Evolutionary conservation across 257 asterid species (phyloP).

Genomic region (Leptodermis oblonga): DNA sequence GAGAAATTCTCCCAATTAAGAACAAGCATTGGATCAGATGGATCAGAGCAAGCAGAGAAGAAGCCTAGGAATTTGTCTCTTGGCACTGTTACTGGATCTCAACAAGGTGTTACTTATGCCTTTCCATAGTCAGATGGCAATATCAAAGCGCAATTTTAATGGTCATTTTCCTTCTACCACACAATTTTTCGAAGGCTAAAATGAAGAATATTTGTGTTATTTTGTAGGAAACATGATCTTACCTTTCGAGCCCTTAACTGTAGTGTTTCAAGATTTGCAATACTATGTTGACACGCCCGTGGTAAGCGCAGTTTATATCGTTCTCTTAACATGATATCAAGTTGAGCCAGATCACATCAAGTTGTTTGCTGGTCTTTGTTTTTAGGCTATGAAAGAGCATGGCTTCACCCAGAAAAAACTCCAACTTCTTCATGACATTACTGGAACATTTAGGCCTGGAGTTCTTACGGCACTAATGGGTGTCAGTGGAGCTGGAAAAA

Average conservation of each 20-base stretch:
- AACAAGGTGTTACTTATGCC: slow-evolving; percentile 21
- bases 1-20: slow-evolving; percentile 32
- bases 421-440: slow-evolving; percentile 44
- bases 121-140: background rate
- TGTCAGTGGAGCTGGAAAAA: slow-evolving; percentile 65
- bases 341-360: background rate
- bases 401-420: slow-evolving; percentile 44
- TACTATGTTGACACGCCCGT: slow-evolving; percentile 46
- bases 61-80: slow-evolving; percentile 15
- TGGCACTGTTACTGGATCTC: slow-evolving; percentile 15
- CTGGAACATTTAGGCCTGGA: slow-evolving; percentile 58
- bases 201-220: background rate
- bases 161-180: no score
- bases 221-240: slow-evolving; percentile 53
- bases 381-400: slow-evolving; percentile 53
- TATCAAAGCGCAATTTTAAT: background rate
- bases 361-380: background rate
- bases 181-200: background rate
- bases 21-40: slow-evolving; percentile 28
- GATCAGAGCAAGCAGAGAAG: background rate
- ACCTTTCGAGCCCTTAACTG: slow-evolving; percentile 50
- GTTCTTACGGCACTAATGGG: slow-evolving; percentile 66
- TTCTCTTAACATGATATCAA: background rate
- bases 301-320: slow-evolving; percentile 24
- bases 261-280: slow-evolving; percentile 50